A percentile compares a stretch with the other conserved stretches of the same genome.
Conservation (phyloP, 2,329 filamentous ascomycete species). For the Aspergillus aculeatus region DNA sequence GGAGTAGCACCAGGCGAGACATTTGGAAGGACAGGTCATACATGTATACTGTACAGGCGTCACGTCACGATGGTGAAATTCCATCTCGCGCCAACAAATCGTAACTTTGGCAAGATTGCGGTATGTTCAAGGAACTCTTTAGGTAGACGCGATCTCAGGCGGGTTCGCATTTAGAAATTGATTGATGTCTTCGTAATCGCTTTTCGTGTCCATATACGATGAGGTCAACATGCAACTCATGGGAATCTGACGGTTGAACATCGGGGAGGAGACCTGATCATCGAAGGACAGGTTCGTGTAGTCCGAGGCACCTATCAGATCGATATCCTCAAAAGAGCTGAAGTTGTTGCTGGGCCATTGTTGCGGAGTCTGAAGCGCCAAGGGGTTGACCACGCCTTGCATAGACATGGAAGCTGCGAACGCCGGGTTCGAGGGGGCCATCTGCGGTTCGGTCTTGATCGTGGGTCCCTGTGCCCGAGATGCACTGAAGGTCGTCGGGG, state of each 20-base stretch:
- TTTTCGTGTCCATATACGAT: conserved; percentile 31
- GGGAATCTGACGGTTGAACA: conserved; percentile 37
- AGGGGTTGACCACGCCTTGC: conserved; percentile 38
- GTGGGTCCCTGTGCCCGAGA: conserved; percentile 26
- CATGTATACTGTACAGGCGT: conserved; percentile 29
- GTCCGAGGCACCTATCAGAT: conserved; percentile 31
- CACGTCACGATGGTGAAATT: too few species aligned
- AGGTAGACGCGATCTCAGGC: conserved; percentile 39
- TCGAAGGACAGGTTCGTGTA: conserved; percentile 35
- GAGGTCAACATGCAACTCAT: conserved; percentile 35
- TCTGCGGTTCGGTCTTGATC: conserved; percentile 30
- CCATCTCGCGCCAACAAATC: conserved; percentile 2
- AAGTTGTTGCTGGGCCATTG: conserved; percentile 29
- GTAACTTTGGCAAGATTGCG: neutral
- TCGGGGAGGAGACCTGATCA: conserved; percentile 33
- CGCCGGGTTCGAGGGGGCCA: conserved; percentile 21
- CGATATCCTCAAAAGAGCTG: conserved; percentile 34
- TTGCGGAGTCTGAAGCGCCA: conserved; percentile 34
- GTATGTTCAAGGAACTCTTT: neutral
- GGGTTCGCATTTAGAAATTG: conserved; percentile 42
- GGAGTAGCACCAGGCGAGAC: conserved; percentile 12
- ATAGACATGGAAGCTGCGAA: conserved; percentile 29
- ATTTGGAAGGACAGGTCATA: conserved; percentile 13
- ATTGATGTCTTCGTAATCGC: conserved; percentile 41
- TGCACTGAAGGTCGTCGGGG: conserved; percentile 43